phyloP scores from a whole-genome alignment of 2,329 filamentous ascomycete genomes.

The Aureobasidium subglaciale region DNA sequence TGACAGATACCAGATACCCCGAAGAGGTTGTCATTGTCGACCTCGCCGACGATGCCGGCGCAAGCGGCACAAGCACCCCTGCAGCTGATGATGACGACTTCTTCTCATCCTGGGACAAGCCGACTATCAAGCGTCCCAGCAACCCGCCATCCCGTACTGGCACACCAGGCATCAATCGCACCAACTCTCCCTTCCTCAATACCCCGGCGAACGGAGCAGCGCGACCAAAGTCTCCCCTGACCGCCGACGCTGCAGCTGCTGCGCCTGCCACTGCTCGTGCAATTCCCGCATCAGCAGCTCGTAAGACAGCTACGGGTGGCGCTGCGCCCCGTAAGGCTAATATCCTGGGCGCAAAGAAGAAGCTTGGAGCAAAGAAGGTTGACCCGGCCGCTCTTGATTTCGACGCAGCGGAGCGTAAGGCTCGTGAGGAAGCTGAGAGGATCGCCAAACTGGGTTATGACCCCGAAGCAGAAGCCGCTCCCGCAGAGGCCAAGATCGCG shows the following conservation, averaged over 20 bases:
- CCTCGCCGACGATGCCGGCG: constrained; percentile 49
- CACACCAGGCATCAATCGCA: constrained; percentile 70
- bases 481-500: constrained; percentile 32
- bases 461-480: constrained; percentile 63
- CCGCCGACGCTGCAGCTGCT: constrained; percentile 45
- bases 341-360: constrained; percentile 65
- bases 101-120: constrained; percentile 99
- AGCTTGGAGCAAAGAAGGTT: constrained; percentile 64
- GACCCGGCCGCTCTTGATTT: constrained; percentile 73
- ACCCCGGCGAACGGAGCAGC: constrained; percentile 54
- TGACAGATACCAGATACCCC: constrained; percentile 58
- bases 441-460: constrained; percentile 95
- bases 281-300: constrained; percentile 71
- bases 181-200: constrained; percentile 83
- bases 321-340: constrained; percentile 58
- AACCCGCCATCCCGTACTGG: constrained; percentile 85
- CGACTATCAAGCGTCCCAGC: constrained; percentile 89
- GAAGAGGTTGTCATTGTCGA: constrained; percentile 81
- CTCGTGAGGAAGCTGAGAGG: constrained; percentile 92
- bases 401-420: constrained; percentile 93
- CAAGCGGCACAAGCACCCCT: constrained; percentile 64
- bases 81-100: constrained; percentile 85
- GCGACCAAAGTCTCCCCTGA: constrained; percentile 77
- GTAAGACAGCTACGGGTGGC: constrained; percentile 57
- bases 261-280: constrained; percentile 61